phyloP scores from a whole-genome alignment of 2,329 filamentous ascomycete species.

The Myrmaecium sp. region DNA sequence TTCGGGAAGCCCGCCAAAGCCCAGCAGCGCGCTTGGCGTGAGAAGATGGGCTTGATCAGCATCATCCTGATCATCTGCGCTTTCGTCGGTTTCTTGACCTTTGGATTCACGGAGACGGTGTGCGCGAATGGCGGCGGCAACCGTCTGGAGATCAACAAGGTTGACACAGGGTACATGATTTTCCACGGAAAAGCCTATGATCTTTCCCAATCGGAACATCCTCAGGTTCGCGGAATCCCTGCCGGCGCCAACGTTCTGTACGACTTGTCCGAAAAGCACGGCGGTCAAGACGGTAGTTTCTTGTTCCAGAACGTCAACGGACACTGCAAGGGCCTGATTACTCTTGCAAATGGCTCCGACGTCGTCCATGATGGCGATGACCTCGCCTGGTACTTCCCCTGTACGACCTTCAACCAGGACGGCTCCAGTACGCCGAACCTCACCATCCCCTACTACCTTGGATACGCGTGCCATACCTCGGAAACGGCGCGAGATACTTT shows the following conservation, averaged over 20 bases:
- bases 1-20: slow-evolving; percentile 74
- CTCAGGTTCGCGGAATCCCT: slow-evolving; percentile 62
- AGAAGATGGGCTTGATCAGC: slow-evolving; percentile 94
- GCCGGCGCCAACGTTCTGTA: slow-evolving; percentile 64
- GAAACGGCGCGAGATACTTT: slow-evolving; percentile 51
- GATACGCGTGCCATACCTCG: slow-evolving; percentile 80
- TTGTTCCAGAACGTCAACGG: slow-evolving; percentile 98
- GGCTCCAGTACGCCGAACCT: slow-evolving; percentile 64
- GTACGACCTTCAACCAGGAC: slow-evolving; percentile 81
- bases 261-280: slow-evolving; percentile 65
- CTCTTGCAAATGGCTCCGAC: slow-evolving; percentile 48
- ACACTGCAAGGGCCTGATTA: slow-evolving; percentile 84
- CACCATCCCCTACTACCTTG: slow-evolving; percentile 59
- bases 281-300: slow-evolving; percentile 88
- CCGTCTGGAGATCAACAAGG: slow-evolving; percentile 67
- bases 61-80: slow-evolving; percentile 78
- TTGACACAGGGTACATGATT: slow-evolving; percentile 76
- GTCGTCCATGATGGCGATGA: slow-evolving; percentile 52
- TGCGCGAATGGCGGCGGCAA: slow-evolving; percentile 51
- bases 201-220: slow-evolving; percentile 59
- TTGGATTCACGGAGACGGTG: slow-evolving; percentile 83
- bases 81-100: slow-evolving; percentile 87
- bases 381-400: slow-evolving; percentile 95
- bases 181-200: slow-evolving; percentile 89
- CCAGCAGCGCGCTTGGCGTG: slow-evolving; percentile 85